These are phyloP conservation scores for Parietaria judaica DNA, from an alignment of 306 rosid genomes.

Conservation along the genomic window DNA sequence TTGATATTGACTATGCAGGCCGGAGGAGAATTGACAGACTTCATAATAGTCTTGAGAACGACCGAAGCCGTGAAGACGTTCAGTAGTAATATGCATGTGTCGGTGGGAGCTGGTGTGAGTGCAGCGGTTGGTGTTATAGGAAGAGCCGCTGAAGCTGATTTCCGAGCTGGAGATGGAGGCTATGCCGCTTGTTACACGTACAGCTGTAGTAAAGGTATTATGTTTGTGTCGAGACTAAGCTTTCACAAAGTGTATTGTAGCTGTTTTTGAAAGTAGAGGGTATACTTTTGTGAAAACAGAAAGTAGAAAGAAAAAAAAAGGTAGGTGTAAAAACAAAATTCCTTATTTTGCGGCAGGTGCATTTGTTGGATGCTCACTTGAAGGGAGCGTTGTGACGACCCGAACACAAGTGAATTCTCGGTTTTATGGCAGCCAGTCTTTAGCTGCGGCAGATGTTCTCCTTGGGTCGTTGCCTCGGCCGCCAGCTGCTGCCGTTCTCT, in stretches of 20 bases:
- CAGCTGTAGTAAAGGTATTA: conserved; percentile 89
- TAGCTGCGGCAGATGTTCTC: conserved; percentile 66
- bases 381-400: conserved; percentile 73
- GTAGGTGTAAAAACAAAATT: neutral
- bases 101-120: conserved; percentile 91
- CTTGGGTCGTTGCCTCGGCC: conserved; percentile 85
- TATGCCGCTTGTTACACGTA: conserved; percentile 83
- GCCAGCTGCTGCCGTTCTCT: conserved; percentile 78
- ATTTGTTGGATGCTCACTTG: conserved; percentile 90
- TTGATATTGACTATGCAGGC: conserved; percentile 31
- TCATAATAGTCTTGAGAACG: conserved; percentile 77
- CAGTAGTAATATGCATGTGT: conserved; percentile 64
- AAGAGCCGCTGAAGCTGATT: conserved; percentile 84
- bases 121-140: conserved; percentile 88
- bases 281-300: too few species aligned
- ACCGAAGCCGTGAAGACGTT: conserved; percentile 75
- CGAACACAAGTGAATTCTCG: conserved; percentile 55
- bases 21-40: conserved; percentile 96
- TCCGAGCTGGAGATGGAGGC: conserved; percentile 98
- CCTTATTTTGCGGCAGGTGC: conserved; percentile 60
- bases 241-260: too few species aligned
- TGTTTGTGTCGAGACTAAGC: neutral
- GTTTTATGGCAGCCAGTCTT: conserved; percentile 77
- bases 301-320: too few species aligned
- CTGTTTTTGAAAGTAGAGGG: too few species aligned